Conservation (phyloP, 2,329 filamentous ascomycete genomes). For the Verticillium zaregamsianum region DNA sequence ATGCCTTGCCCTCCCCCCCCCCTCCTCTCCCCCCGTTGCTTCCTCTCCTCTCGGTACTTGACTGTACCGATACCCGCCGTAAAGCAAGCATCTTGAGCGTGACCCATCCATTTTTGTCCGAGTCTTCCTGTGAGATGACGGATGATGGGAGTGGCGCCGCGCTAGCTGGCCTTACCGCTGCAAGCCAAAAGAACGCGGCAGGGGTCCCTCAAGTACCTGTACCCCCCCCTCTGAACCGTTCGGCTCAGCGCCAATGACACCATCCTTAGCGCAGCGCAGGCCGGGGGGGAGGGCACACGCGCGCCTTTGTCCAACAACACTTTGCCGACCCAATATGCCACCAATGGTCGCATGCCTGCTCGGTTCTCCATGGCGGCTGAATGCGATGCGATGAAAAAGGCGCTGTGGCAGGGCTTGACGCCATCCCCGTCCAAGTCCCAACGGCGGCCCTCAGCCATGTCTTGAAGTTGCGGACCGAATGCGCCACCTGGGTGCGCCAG, state of each 20-base stretch:
- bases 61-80: constrained; percentile 5
- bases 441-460: neutral
- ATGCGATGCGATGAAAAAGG: neutral
- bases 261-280: neutral
- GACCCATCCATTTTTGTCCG: neutral
- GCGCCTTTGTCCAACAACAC: neutral
- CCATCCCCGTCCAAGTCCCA: neutral
- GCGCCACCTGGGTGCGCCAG: neutral
- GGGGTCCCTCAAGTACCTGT: neutral
- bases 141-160: constrained; percentile 14
- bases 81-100: neutral
- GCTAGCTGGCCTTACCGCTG: constrained; percentile 11
- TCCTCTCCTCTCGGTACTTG: constrained; percentile 10
- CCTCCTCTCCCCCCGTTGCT: neutral
- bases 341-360: neutral
- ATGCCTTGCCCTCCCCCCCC: neutral
- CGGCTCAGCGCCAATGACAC: neutral
- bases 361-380: neutral
- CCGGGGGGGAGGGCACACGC: neutral
- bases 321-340: neutral
- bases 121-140: constrained; percentile 13
- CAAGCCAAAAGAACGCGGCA: constrained; percentile 5
- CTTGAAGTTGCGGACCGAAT: neutral
- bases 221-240: neutral
- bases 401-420: neutral